Evolutionary conservation across 2,329 filamentous ascomycete species (phyloP), one percentile per base, ranked within the genome.

Genomic region (Paraconiothyrium brasiliense): DNA sequence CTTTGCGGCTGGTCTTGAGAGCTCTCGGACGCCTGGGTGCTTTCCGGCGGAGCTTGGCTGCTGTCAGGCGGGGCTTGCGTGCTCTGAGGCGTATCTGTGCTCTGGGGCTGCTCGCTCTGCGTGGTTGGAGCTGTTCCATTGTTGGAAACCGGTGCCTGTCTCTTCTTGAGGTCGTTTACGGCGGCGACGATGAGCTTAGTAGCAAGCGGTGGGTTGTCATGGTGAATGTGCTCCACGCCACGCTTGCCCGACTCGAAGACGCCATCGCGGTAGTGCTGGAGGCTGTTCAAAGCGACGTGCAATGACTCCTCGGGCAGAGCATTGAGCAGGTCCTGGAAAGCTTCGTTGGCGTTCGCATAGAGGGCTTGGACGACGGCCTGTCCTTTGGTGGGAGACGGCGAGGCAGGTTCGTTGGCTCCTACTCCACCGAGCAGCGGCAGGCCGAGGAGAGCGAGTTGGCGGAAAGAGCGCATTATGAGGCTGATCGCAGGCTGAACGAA

Each of bases 251-350:
- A 86, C 65, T 86, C 84, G 75, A 89, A 91, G 59, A 92, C 84
- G 61, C 90, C 90, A 72, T 91, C 86, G 73, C 88, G 85, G 78
- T 89, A 92, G 71, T 87, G 86, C 51, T 84, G 83, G 49, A 86
- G 85, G 63, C 84, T 81, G 75, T 91, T 88, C 35, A 93, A 82
- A 57, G 91, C 86, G 50, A 85, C 84, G 75, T 92, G 89, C 57
- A 94, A 81, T 46, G 86, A 84, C 52, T 86, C 82, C 58, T 84
- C 84, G 24, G 89, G 86, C 59, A 89, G 79, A 27, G 82, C 82
- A 63, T 84, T 81, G 57, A 90, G 78, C 58, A 89, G 76, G 61
- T 86, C 83, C 65, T 85, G 82, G 78, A 90, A 86, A 20, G 77
- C 78, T 58, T 79, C 71, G 20, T 78, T 71, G n/a, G 71, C 73